Evolutionary conservation across 2,329 filamentous ascomycete genomes (phyloP).

Genomic region (Boeremia exigua): DNA sequence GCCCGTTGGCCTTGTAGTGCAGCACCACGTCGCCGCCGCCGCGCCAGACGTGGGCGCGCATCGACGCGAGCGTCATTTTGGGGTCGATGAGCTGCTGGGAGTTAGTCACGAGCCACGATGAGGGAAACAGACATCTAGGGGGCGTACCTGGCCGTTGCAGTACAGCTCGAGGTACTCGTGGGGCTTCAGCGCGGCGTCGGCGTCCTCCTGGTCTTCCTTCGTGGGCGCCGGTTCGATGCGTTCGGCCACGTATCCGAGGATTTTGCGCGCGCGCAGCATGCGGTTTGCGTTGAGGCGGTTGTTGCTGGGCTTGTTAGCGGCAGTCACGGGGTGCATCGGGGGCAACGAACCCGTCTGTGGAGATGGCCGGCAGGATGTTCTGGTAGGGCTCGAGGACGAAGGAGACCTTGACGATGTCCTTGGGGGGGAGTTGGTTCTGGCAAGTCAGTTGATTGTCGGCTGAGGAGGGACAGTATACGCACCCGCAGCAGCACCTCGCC

Average conservation of each 20-base stretch:
- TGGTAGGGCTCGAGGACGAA: constrained; percentile 87
- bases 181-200: constrained; percentile 62
- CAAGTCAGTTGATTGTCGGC: too few species aligned
- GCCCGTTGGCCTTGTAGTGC: constrained; percentile 91
- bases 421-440: constrained; percentile 78
- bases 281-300: constrained; percentile 94
- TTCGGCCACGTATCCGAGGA: constrained; percentile 89
- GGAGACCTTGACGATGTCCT: constrained; percentile 96
- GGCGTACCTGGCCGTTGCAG: constrained; percentile 84
- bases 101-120: constrained; percentile 2
- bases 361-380: constrained; percentile 75
- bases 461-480: too few species aligned
- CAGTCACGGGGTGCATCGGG: too few species aligned
- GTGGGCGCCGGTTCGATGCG: constrained; percentile 76
- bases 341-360: constrained; percentile 68
- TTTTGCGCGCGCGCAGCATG: constrained; percentile 95
- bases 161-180: constrained; percentile 96
- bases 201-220: constrained; percentile 60
- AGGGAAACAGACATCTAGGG: too few species aligned
- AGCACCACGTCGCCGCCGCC: constrained; percentile 91
- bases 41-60: constrained; percentile 92
- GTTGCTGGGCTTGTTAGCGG: constrained; percentile 60
- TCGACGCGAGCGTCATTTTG: constrained; percentile 91
- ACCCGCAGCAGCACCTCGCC: constrained; percentile 81
- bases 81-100: constrained; percentile 66